These are phyloP conservation scores for Dactylonectria macrodidyma DNA, from an alignment of 2,329 filamentous ascomycete species.

Conservation along the genomic window DNA sequence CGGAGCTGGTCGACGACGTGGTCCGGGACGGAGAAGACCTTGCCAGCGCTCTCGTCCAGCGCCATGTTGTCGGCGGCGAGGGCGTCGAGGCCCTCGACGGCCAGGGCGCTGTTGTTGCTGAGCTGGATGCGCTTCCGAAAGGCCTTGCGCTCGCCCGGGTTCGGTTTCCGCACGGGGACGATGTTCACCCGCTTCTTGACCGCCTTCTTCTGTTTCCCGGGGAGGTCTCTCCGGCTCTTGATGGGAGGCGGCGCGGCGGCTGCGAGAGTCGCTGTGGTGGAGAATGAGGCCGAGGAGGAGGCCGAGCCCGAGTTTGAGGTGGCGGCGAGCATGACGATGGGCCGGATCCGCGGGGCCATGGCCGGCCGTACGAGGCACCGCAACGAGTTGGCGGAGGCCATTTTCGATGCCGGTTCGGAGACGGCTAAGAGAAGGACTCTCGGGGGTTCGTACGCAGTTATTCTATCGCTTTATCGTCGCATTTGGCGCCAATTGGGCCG, in stretches of 20 bases:
- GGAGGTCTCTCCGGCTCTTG: constrained; percentile 55
- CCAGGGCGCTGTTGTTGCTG: constrained; percentile 93
- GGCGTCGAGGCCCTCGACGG: constrained; percentile 77
- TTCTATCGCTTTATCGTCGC: constrained; percentile 40
- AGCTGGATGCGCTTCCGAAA: constrained; percentile 91
- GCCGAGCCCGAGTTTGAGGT: no score
- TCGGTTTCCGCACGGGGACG: constrained; percentile 69
- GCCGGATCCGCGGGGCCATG: constrained; percentile 52
- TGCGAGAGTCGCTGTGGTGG: constrained; percentile 51
- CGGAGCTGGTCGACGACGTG: constrained; percentile 84
- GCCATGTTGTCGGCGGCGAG: constrained; percentile 70
- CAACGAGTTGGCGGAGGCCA: constrained; percentile 59
- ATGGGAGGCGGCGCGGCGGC: constrained; percentile 48
- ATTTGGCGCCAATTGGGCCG: constrained; percentile 50
- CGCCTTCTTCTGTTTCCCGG: constrained; percentile 59
- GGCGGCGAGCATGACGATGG: constrained; percentile 45
- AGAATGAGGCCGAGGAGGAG: constrained; percentile 55
- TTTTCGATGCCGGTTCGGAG: constrained; percentile 36
- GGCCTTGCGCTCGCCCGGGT: constrained; percentile 87
- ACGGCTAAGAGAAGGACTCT: constrained; percentile 13
- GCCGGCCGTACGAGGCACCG: constrained; percentile 59
- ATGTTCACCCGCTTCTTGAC: constrained; percentile 68
- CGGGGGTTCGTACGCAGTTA: constrained; percentile 21
- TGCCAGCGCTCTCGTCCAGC: constrained; percentile 70
- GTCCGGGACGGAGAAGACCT: constrained; percentile 79